These are phyloP conservation scores for Avena sativa DNA, from an alignment of 176 grass and related monocot species.

Conservation along the genomic window DNA sequence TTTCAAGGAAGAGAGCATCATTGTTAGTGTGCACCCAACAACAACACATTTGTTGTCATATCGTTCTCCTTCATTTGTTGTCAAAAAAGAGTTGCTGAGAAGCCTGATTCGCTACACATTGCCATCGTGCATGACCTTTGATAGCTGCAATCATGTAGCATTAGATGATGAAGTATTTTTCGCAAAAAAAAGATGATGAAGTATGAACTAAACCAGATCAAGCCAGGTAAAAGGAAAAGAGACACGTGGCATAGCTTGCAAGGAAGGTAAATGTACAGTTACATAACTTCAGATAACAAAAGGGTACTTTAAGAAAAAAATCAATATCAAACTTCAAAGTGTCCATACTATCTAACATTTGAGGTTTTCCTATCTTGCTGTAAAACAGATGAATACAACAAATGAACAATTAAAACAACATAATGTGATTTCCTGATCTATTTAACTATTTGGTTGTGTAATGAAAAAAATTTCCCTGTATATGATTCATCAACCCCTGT, in stretches of 20 bases:
- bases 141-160: background rate
- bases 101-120: background rate
- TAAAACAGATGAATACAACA: constrained; percentile 46
- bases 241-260: background rate
- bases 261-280: background rate
- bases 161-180: background rate
- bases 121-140: background rate
- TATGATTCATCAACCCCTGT: constrained; percentile 52
- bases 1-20: background rate
- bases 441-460: constrained; percentile 30
- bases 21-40: background rate
- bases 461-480: background rate
- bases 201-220: background rate
- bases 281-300: background rate
- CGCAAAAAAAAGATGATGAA: background rate
- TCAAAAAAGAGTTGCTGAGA: background rate
- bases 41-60: background rate
- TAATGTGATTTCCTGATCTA: background rate
- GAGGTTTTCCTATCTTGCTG: constrained; percentile 7
- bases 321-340: constrained; percentile 20
- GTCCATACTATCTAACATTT: background rate
- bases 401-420: constrained; percentile 12
- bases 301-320: background rate
- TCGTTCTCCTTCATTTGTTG: background rate
- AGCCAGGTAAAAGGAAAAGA: background rate